Percentiles rank a stretch among this genome's conserved stretches.
These are phyloP conservation scores for Acacia confusa DNA, from an alignment of 306 rosid species.

Conservation along the genomic window DNA sequence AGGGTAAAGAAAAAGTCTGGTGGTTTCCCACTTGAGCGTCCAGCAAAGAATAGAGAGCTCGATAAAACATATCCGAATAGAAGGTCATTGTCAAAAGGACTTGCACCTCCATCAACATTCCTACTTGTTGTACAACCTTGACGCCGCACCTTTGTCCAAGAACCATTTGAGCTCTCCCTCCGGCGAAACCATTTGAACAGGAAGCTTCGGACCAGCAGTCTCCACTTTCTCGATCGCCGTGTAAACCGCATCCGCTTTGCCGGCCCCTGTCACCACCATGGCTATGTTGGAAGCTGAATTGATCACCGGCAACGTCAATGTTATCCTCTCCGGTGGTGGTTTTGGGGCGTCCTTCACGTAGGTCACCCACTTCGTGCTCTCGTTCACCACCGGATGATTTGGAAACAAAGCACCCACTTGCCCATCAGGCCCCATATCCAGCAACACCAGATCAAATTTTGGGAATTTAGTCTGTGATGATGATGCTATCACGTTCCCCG, in stretches of 20 bases:
- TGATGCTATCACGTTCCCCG: conserved; percentile 33
- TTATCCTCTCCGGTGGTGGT: conserved; percentile 71
- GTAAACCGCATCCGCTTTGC: conserved; percentile 50
- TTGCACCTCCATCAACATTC: neutral
- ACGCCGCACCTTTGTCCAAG: conserved; percentile 65
- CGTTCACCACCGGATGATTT: conserved; percentile 50
- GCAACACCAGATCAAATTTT: conserved; percentile 61
- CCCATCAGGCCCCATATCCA: conserved; percentile 59
- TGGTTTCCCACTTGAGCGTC: neutral
- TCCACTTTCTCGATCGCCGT: conserved; percentile 37
- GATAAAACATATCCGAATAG: neutral
- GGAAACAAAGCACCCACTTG: conserved; percentile 55
- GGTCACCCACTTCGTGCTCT: conserved; percentile 61
- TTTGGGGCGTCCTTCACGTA: conserved; percentile 62
- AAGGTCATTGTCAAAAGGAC: neutral
- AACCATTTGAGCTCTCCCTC: conserved; percentile 63
- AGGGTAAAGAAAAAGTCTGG: neutral
- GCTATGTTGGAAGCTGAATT: conserved; percentile 59
- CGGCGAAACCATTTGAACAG: conserved; percentile 52
- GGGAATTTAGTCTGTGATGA: conserved; percentile 48
- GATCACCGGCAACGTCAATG: conserved; percentile 62
- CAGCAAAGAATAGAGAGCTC: neutral
- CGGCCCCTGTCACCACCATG: conserved; percentile 56
- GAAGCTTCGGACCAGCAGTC: conserved; percentile 34
- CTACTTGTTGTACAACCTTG: conserved; percentile 44